These are phyloP conservation scores for Neurospora pannonica DNA, from an alignment of 495 filamentous ascomycete species.

Conservation along the genomic window DNA sequence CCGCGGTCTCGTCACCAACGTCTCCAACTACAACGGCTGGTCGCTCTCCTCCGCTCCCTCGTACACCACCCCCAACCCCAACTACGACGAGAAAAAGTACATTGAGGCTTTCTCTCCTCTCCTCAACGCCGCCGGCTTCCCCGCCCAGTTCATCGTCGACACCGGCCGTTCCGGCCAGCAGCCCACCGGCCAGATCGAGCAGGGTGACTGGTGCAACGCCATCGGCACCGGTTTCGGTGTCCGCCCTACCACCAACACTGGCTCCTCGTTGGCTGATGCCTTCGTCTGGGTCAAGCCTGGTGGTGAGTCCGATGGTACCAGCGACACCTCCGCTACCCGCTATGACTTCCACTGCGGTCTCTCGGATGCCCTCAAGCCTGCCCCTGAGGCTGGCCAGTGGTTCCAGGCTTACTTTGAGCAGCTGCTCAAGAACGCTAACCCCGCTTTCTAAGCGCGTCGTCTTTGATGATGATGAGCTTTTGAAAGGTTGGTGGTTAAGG, in stretches of 20 bases:
- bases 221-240: conserved; percentile 64
- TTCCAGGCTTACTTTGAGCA: conserved; percentile 73
- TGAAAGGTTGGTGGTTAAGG: background rate
- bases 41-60: conserved; percentile 19
- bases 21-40: conserved; percentile 71
- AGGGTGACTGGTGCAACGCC: conserved; percentile 85
- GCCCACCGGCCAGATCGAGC: conserved; percentile 47
- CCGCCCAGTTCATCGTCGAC: conserved; percentile 65
- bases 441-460: conserved; percentile 30
- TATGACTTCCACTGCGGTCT: conserved; percentile 67
- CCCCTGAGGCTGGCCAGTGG: conserved; percentile 72
- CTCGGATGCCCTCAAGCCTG: conserved; percentile 49
- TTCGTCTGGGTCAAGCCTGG: conserved; percentile 84
- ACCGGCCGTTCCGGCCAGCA: conserved; percentile 59
- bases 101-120: conserved; percentile 57
- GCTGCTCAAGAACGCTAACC: conserved; percentile 59
- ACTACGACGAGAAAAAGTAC: conserved; percentile 63
- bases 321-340: conserved; percentile 47
- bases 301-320: conserved; percentile 73
- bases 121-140: conserved; percentile 51
- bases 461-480: background rate
- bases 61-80: conserved; percentile 39
- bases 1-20: conserved; percentile 70
- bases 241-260: conserved; percentile 56
- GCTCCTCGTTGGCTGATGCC: conserved; percentile 53